These are phyloP conservation scores for Dimargaris cristalligena DNA, from an alignment of 192 early-diverging fungal genomes.

Conservation along the genomic window DNA sequence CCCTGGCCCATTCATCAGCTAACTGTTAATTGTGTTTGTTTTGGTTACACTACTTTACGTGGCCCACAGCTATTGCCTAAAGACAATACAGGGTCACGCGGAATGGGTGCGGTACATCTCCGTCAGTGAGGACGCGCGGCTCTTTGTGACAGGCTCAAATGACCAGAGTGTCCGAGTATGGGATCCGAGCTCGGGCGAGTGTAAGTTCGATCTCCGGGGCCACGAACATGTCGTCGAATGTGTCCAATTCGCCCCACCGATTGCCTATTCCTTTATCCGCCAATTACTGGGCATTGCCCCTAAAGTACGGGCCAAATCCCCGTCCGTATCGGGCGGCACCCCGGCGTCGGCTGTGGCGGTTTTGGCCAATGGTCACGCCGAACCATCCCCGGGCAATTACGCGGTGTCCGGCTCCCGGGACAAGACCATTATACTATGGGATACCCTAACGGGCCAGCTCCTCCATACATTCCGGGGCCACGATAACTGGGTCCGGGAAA, in stretches of 20 bases:
- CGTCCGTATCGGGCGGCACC: neutral
- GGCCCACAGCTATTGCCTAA: conserved; percentile 64
- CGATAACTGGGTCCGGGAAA: conserved; percentile 83
- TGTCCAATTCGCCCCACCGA: conserved; percentile 62
- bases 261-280: conserved; percentile 42
- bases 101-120: conserved; percentile 77
- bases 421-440: conserved; percentile 82
- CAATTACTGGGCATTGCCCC: conserved; percentile 47
- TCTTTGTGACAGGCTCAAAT: conserved; percentile 61
- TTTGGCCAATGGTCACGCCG: conserved; percentile 19
- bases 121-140: conserved; percentile 49
- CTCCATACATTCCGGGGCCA: conserved; percentile 70
- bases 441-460: conserved; percentile 42
- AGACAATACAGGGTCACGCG: conserved; percentile 59
- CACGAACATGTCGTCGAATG: conserved; percentile 95
- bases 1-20: too few relatives aligned
- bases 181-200: conserved; percentile 56
- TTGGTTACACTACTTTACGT: too few relatives aligned
- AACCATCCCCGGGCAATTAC: conserved; percentile 42
- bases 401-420: conserved; percentile 76
- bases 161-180: conserved; percentile 82
- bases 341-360: neutral
- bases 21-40: too few relatives aligned
- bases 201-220: conserved; percentile 62
- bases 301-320: neutral